Conservation (phyloP, 176 grass and related monocot genomes). For the Bothriochloa decipiens region DNA sequence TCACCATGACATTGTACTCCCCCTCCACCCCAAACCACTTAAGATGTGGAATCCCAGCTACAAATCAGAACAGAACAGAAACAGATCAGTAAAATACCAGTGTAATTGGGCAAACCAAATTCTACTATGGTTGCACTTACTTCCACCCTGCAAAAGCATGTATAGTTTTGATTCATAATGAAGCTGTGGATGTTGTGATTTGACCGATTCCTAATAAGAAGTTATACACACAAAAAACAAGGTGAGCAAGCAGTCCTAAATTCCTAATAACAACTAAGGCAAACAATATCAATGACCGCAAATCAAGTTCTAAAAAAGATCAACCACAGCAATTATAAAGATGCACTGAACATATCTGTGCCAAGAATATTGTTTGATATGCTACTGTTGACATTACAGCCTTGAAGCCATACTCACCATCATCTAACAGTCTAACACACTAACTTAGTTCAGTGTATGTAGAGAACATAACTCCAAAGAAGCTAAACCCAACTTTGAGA, state of each 20-base stretch:
- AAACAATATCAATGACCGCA: background rate
- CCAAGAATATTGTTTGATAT: background rate
- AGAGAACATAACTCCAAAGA: background rate
- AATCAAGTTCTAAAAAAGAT: constrained; percentile 11
- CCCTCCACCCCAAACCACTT: constrained; percentile 86
- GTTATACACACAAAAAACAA: constrained; percentile 14
- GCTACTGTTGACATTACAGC: background rate
- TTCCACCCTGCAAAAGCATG: constrained; percentile 74
- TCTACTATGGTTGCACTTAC: constrained; percentile 42
- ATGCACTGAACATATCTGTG: background rate
- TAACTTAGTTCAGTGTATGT: background rate
- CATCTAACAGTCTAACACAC: background rate
- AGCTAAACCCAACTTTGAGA: constrained; percentile 1
- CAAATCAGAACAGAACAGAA: constrained; percentile 15
- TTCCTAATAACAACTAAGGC: background rate
- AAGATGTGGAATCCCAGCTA: constrained; percentile 71
- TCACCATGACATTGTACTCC: constrained; percentile 87
- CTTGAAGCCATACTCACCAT: background rate
- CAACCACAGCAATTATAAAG: background rate
- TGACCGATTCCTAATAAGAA: constrained; percentile 62
- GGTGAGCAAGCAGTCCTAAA: background rate
- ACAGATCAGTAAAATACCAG: constrained; percentile 24
- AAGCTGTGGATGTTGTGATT: constrained; percentile 72
- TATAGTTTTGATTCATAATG: constrained; percentile 83
- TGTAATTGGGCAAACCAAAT: constrained; percentile 16